phyloP scores from a whole-genome alignment of 192 early-diverging fungal genomes.

The Gryganskiella cystojenkinii region DNA sequence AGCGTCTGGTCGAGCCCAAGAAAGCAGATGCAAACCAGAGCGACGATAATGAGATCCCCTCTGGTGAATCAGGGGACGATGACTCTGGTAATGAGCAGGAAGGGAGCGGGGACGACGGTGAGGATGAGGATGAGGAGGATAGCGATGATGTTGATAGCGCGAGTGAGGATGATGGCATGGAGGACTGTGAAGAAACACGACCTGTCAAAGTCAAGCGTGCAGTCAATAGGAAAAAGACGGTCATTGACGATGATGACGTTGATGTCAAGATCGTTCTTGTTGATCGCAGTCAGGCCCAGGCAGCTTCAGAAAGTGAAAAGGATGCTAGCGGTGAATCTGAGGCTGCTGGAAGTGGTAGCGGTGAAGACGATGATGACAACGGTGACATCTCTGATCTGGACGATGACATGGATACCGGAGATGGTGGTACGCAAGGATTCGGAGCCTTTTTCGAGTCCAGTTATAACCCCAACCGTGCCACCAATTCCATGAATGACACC shows the following conservation, averaged over 20 bases:
- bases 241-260: conserved; percentile 5
- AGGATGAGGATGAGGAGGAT: background rate
- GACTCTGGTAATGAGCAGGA: background rate
- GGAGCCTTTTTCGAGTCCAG: conserved; percentile 24
- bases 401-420: background rate
- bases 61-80: conserved; percentile 7
- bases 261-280: conserved; percentile 22
- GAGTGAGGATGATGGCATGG: background rate
- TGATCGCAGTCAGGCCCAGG: conserved; percentile 9
- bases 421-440: conserved; percentile 9
- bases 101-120: background rate
- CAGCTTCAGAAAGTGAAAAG: conserved; percentile 8
- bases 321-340: background rate
- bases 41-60: background rate
- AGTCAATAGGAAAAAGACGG: background rate
- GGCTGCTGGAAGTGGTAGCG: background rate
- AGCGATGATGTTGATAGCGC: background rate
- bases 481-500: too few species aligned
- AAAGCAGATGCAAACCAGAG: background rate
- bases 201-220: conserved; percentile 4
- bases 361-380: background rate
- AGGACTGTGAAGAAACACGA: background rate
- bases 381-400: conserved; percentile 10
- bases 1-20: too few species aligned
- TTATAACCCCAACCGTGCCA: conserved; percentile 3